A percentile compares a stretch with the other conserved stretches of the same genome.
Evolutionary conservation across 208 protist genomes (phyloP).

Genomic region (Crithidia fasciculata): DNA sequence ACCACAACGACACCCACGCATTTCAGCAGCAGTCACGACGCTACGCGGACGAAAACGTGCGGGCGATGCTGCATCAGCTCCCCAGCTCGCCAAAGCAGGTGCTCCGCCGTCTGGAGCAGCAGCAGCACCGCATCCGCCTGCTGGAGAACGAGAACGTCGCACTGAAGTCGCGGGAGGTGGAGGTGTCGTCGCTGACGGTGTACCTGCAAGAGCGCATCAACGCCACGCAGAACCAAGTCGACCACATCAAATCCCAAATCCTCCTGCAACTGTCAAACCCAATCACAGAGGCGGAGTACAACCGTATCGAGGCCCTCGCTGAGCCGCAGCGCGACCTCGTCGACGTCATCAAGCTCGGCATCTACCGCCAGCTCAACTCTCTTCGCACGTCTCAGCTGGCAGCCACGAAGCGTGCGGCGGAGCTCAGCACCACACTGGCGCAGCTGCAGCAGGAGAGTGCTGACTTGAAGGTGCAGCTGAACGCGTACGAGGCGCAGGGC

Average conservation of each 20-base stretch:
- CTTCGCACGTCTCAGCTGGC: conserved; percentile 60
- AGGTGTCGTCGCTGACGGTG: conserved; percentile 77
- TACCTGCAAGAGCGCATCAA: conserved; percentile 81
- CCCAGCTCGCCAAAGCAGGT: conserved; percentile 78
- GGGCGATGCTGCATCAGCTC: conserved; percentile 36
- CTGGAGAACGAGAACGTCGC: conserved; percentile 77
- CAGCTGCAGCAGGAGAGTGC: conserved; percentile 58
- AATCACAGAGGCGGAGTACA: conserved; percentile 79
- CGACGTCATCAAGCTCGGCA: conserved; percentile 84
- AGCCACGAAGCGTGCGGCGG: conserved; percentile 58
- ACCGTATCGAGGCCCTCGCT: conserved; percentile 61
- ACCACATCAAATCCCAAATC: conserved; percentile 78
- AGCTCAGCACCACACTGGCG: conserved; percentile 50
- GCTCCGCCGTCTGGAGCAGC: conserved; percentile 66
- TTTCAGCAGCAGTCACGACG: conserved; percentile 13
- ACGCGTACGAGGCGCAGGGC: conserved; percentile 47
- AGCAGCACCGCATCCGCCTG: conserved; percentile 65
- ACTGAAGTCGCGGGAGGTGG: conserved; percentile 75
- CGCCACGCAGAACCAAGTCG: conserved; percentile 84
- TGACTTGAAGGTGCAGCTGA: conserved; percentile 61
- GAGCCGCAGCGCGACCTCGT: conserved; percentile 80
- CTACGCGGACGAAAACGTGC: conserved; percentile 31
- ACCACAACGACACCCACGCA: conserved; percentile 1
- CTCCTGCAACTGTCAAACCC: conserved; percentile 75
- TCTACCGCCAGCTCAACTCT: conserved; percentile 75